Base-by-base conservation (phyloP, 768 basidiomycete genomes). In the Candolleomyces aberdarensis region DNA sequence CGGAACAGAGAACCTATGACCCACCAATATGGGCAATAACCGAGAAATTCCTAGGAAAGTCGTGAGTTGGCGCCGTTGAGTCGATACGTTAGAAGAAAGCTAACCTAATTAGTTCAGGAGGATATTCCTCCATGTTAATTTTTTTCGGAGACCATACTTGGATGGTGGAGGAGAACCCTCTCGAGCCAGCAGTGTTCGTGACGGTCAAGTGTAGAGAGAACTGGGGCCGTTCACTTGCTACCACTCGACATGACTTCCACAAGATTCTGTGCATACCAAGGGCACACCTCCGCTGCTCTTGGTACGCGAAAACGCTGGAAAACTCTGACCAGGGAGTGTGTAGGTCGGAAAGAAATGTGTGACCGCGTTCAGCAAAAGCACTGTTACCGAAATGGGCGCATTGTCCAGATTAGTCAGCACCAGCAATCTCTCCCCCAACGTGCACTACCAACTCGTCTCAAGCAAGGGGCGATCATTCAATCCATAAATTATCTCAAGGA, bases 21-120 rank as follows among this genome's bases (percentile, higher is more conserved):
- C 13, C 66, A 87, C 94, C 94, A 66, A 97, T 97, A 72, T 98
- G 96, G 1, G 95, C 95, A 70, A 98, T 96, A 65, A 98, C 94
- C 10, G 94, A 96, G 72, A 98, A 94, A 72, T 98, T 98, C 57
- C 90, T 91, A 57, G 11, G 51, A 26, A 43, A 39, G 0, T 56
- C 47, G 32, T n/a, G 20, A 15, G 11, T 20, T 29, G 5, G 46
- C 41, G 14, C 51, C 22, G 47, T 5, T 39, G 51, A 50, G 3
- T 3, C 3, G 32, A 43, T 15, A 46, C 36, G 15, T 36, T 14
- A 29, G 19, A 11, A 13, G 26, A 20, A 43, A 54, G 51, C 64
- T 32, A 60, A 91, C 91, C 91, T 82, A 63, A 92, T 88, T 19
- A 80, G 69, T 48, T 92, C 85, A 66, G 85, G 85, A 0, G 86